Conservation (phyloP, 1,139 yeast genomes). For the Hanseniaspora gamundiae region DNA sequence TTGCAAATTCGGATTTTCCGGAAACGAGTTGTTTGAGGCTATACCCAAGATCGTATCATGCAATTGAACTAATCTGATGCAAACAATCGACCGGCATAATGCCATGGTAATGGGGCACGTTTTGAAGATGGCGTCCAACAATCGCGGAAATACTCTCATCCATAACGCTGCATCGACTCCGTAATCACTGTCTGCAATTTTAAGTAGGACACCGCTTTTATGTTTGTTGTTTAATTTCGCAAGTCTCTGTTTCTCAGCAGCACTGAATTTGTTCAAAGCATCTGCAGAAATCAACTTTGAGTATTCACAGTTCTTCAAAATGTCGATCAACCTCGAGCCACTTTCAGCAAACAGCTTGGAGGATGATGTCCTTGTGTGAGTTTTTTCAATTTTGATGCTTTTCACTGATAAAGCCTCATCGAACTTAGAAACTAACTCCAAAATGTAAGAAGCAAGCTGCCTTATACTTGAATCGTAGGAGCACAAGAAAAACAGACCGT, state of each 20-base stretch:
- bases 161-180: slow-evolving; percentile 94
- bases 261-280: slow-evolving; percentile 47
- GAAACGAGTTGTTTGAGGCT: slow-evolving; percentile 34
- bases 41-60: slow-evolving; percentile 65
- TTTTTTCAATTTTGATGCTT: slow-evolving; percentile 22
- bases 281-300: slow-evolving; percentile 50
- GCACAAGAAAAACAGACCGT: slow-evolving; percentile 82
- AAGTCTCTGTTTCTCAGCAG: slow-evolving; percentile 69
- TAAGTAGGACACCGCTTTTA: slow-evolving; percentile 49
- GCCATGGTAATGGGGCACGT: slow-evolving; percentile 91
- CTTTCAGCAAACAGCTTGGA: slow-evolving; percentile 70
- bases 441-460: slow-evolving; percentile 58
- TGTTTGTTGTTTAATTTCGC: slow-evolving; percentile 47
- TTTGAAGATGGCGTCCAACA: slow-evolving; percentile 62
- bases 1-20: slow-evolving; percentile 16
- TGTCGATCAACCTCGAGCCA: slow-evolving; percentile 68
- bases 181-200: slow-evolving; percentile 79
- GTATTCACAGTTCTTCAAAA: slow-evolving; percentile 61
- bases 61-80: slow-evolving; percentile 79
- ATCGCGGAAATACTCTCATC: slow-evolving; percentile 76
- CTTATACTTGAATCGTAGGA: slow-evolving; percentile 75
- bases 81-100: slow-evolving; percentile 81
- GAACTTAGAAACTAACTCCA: slow-evolving; percentile 68
- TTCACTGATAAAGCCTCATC: slow-evolving; percentile 65
- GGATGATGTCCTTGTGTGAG: slow-evolving; percentile 42